Base-by-base conservation (phyloP, 208 protist genomes). In the Leishmania amazonensis region DNA sequence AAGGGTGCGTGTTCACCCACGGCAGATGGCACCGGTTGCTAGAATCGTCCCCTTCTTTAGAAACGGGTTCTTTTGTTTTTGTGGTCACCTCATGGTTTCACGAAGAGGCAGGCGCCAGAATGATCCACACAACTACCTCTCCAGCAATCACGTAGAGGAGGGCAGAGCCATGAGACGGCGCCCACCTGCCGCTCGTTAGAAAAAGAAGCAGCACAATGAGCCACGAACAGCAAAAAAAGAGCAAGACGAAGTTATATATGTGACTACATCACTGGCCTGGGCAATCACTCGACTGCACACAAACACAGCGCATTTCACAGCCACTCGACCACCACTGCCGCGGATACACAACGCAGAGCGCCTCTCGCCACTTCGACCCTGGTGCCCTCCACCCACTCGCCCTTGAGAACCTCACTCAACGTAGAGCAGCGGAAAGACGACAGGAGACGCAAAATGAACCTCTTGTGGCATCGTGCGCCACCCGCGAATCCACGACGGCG, bases 401-500 rank as follows among this genome's bases (percentile, higher is more conserved):
- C 51, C 21, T 62, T 2, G 51, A 62, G n/a, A 1, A n/a, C 53
- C 3, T 78, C 57, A 78, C 3, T 49, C 53, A 13, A 68, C 40
- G 57, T 91, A 89, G 42, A 97, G 84, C 6, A 87, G 91, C 7
- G 94, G 94, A 62, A 97, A 97, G 21, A 97, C 91, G 31, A 89
- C 80, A 9, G 92, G 90, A 6, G 94, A 89, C 58, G 85, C 77
- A 78, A 96, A 97, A 80, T 82, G 90, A 5, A 97, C 87, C 74
- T 97, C 93, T 24, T 87, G 78, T 35, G 92, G 90, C 65, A 93
- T 81, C 28, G 91, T 90, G 9, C 93, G 90, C 95, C 93, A 97
- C 4, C 87, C 91, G 40, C 85, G 87, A 76, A 97, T 90, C 93
- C 95, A 97, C 58, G 93, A 96, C 11, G 91, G 93, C 2, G 89